Evolutionary conservation across 306 rosid genomes (phyloP).

Genomic region (Begonia peltatifolia): DNA sequence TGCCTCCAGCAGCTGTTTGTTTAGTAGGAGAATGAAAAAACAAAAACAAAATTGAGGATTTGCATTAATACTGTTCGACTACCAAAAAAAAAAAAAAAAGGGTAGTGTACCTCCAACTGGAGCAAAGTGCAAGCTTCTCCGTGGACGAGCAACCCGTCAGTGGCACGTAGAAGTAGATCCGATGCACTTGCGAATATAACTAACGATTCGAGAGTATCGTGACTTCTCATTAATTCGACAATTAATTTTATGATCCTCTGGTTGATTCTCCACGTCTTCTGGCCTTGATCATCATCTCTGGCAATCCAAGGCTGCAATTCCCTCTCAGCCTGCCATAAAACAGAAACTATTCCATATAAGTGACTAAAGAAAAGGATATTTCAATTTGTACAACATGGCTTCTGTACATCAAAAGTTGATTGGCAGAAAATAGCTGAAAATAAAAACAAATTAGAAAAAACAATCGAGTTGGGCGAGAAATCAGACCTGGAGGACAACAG

Average conservation of each 20-base stretch:
- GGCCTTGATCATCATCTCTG: conserved; percentile 82
- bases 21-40: no score
- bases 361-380: no score
- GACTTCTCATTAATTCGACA: conserved; percentile 90
- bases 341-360: no score
- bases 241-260: conserved; percentile 81
- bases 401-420: no score
- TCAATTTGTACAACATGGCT: no score
- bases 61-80: no score
- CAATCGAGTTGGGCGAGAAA: conserved; percentile 9
- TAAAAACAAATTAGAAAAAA: background rate
- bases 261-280: conserved; percentile 92
- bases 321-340: conserved; percentile 56
- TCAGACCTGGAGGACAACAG: conserved; percentile 87
- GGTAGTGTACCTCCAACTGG: conserved; percentile 63
- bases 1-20: conserved; percentile 66
- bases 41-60: no score
- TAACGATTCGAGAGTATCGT: conserved; percentile 65
- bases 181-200: conserved; percentile 82
- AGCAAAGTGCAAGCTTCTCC: conserved; percentile 98
- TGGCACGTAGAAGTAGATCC: conserved; percentile 86
- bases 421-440: no score
- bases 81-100: background rate
- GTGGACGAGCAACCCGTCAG: conserved; percentile 94
- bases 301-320: conserved; percentile 98